Evolutionary conservation across 495 filamentous ascomycete genomes (phyloP), one percentile per base, ranked within the genome.

Genomic region (Glonium stellatum): DNA sequence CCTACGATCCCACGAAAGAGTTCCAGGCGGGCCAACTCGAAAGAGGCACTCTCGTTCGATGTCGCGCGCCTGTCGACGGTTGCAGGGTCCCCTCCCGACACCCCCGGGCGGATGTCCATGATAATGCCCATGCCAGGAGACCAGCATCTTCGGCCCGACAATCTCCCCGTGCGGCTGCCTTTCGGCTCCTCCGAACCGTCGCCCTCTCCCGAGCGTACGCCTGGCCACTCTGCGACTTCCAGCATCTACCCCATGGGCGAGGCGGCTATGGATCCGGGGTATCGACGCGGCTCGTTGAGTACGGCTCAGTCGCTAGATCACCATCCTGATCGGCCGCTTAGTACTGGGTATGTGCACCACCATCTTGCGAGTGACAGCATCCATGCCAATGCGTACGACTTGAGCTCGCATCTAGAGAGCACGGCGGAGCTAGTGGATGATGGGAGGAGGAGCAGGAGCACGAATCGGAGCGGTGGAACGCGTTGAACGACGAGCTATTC

Each of bases 281-380:
- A 48, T 8, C 18, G 18, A 25, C 50, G 19, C 50, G 54, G 70
- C 18, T 41, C 42, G 12, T 57, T 60, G 21, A 47, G 13, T 1
- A 54, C 65, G 5, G 58, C 61, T 25, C 53, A 39, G 27, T 39
- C 8, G 74, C 74, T 56, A 70, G 60, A 62, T 69, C 68, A 54
- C 44, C 76, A 64, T 62, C 67, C 76, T 10, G 86, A 87, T 41
- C 79, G 81, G 34, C 82, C 85, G 2, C 80, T 85, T 2, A 88
- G 79, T 65, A 78, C 85, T 65, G 88, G 89, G 0, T 85, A 84
- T 64, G 89, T 92, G n/a, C 76, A 86, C 37, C 85, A 89, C 31
- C 84, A 88, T 61, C 76, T 80, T 36, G 78, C 81, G 0, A 74
- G 72, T 37, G 82, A 84, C 52, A 79, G 81, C 52, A 82, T 85